Evolutionary conservation across 2,329 filamentous ascomycete genomes (phyloP).

Genomic region (Graphilbum ipis-grandicollis): DNA sequence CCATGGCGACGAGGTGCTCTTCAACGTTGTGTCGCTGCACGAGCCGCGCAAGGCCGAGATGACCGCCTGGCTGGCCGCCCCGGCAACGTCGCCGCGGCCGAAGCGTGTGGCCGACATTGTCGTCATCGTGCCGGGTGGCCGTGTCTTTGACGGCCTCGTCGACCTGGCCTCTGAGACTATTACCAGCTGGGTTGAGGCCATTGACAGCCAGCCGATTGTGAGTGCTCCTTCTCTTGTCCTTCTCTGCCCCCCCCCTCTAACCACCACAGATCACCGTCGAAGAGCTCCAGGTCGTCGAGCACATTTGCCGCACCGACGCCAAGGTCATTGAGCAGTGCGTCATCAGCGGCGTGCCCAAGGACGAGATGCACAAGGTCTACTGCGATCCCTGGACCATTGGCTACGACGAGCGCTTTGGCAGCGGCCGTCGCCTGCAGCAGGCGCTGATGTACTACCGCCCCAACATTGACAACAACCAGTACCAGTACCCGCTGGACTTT

Average conservation of each 20-base stretch:
- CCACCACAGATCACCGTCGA: constrained; percentile 64
- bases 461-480: constrained; percentile 71
- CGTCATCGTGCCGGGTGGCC: constrained; percentile 60
- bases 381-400: constrained; percentile 95
- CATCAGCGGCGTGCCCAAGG: constrained; percentile 59
- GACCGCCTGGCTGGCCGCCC: constrained; percentile 58
- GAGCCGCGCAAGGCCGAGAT: constrained; percentile 78
- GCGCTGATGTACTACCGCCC: constrained; percentile 93
- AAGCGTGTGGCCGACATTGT: constrained; percentile 65
- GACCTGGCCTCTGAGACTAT: constrained; percentile 52
- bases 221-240: constrained; percentile 10
- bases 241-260: background rate
- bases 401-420: constrained; percentile 81
- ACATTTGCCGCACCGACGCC: constrained; percentile 56
- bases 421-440: constrained; percentile 63
- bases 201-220: constrained; percentile 67
- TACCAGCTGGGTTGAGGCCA: constrained; percentile 54
- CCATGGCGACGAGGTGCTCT: constrained; percentile 54
- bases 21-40: constrained; percentile 72
- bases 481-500: constrained; percentile 83
- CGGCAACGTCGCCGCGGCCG: constrained; percentile 43
- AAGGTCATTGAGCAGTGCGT: constrained; percentile 83
- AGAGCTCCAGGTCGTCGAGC: constrained; percentile 68
- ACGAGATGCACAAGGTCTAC: constrained; percentile 91
- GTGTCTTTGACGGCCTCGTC: constrained; percentile 69